Evolutionary conservation across 352 stramenopile species (phyloP), one percentile per base, ranked within the genome.

Genomic region (Phytophthora crassamura): DNA sequence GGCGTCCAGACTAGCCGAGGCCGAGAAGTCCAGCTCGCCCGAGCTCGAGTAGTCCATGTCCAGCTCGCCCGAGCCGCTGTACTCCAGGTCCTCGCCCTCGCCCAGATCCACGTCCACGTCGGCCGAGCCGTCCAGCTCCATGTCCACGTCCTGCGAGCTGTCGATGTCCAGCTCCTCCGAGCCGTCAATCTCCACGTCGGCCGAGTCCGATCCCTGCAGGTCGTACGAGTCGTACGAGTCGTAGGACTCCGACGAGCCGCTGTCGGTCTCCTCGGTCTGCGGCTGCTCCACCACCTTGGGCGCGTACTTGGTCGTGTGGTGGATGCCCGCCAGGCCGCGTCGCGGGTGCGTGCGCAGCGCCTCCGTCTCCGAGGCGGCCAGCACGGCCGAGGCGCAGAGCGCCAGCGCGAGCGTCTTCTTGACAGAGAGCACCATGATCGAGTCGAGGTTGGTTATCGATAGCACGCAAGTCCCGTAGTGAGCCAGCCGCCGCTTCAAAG

Each of bases 401-500:
- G 69, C 57, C 40, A 80, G 40, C 22, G 64, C 64, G 12, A 80
- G 22, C n/a, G 63, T 75, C 52, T 74, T 77, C 56, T 75, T 75
- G 40, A 75, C 56, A 51, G 72, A 74, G 34, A 80, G 51, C 46
- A 80, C 68, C 71, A 76, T 79, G 52, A 30, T 69, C 36, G 62
- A 55, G 25, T 51, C 34, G 18, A 30, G 46, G 22, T 35, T 16
- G n/a, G 25, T 20, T 47, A 42, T 50, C 25, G 42, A 47, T 55
- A 56, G 46, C 32, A 54, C 32, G 62, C 62, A 70, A 65, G 50
- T 70, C 46, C 30, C 43, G 16, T 59, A 65, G 55, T 69, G 41
- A 16, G 16, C 25, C 20, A 16, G 16, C 25, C 20, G 45, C n/a
- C 54, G 43, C 45, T 56, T 62, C n/a, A 28, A 15, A 36, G 46